Base-by-base conservation (phyloP, 192 early-diverging fungal genomes). In the Coemansia umbellata region DNA sequence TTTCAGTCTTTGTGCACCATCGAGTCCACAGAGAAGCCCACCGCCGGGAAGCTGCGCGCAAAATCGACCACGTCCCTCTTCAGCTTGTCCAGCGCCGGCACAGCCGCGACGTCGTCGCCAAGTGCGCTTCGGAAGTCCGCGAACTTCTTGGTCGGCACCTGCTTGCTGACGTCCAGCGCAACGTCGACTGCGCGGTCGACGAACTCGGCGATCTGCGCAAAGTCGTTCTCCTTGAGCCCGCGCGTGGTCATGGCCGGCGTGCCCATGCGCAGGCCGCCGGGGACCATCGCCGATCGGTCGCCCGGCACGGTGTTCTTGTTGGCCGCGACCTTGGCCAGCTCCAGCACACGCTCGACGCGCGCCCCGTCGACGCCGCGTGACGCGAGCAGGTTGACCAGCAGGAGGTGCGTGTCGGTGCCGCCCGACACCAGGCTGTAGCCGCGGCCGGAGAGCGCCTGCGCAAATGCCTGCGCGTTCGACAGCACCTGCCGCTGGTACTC, bases 251-350 rank as follows among this genome's bases (percentile, higher is more conserved):
- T 99, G 21, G 96, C 96, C 15, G 96, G 96, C 7, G 91, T 86
- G 61, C 94, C 96, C 56, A 99, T 82, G 51, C 96, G 86, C 48
- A 99, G 83, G 39, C 96, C 96, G 50, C 89, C 87, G 15, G 94
- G 96, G 28, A 94, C 81, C 74, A 99, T 80, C 0, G 96, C 96
- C 24, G 80, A 84, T 66, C 91, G 93, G 70, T 99, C 96, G 13
- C 94, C 93, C 4, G 96, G 94, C 32, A 99, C 91, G 0, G 96
- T 99, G 85, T 99, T 99, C 81, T 99, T 99, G 82, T 99, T 99
- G 35, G 92, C 84, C 0, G 96, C 93, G 78, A 99, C 92, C 74
- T 99, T 99, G 72, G 83, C 87, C 51, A 96, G 81, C 78, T 99
- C 96, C 32, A 99, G 77, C 15, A 99, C 81, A 37, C 94, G 84